Evolutionary conservation across 306 rosid species (phyloP).

Genomic region (Oemleria cerasiformis): DNA sequence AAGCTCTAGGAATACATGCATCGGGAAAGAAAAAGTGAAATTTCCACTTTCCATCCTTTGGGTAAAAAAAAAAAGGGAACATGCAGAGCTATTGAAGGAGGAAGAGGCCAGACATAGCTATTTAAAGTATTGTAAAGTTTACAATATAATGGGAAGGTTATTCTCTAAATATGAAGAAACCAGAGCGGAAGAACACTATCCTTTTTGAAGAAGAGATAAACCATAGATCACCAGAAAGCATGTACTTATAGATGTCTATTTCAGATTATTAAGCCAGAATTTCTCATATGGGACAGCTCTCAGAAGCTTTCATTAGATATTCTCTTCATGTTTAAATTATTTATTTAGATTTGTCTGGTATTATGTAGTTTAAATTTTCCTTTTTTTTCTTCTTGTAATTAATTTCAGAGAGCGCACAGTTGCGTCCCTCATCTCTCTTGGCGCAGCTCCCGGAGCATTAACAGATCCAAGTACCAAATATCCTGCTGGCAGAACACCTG

Average conservation of each 20-base stretch:
- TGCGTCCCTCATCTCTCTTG: constrained; percentile 64
- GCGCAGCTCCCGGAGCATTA: constrained; percentile 73
- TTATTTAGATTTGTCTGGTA: constrained; percentile 7
- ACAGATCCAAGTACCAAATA: constrained; percentile 68
- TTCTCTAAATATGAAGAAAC: background rate
- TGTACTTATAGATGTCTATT: background rate
- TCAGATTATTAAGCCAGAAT: background rate
- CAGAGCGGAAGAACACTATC: background rate
- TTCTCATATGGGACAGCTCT: background rate
- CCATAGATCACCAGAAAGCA: background rate
- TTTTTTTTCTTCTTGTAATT: constrained; percentile 16
- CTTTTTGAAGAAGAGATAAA: background rate
- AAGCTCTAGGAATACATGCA: too few species aligned
- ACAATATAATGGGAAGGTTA: background rate
- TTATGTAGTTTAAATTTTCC: constrained; percentile 6
- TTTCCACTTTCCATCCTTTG: too few species aligned
- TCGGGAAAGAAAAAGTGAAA: background rate
- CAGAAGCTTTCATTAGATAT: background rate
- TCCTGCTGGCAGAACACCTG: constrained; percentile 73
- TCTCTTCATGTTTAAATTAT: background rate
- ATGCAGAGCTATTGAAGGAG: background rate
- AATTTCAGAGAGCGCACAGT: constrained; percentile 71
- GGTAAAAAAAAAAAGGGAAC: background rate
- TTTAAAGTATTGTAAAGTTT: background rate
- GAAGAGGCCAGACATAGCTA: background rate